phyloP scores from a whole-genome alignment of 352 stramenopile species.

The Phytopythium helicoides region DNA sequence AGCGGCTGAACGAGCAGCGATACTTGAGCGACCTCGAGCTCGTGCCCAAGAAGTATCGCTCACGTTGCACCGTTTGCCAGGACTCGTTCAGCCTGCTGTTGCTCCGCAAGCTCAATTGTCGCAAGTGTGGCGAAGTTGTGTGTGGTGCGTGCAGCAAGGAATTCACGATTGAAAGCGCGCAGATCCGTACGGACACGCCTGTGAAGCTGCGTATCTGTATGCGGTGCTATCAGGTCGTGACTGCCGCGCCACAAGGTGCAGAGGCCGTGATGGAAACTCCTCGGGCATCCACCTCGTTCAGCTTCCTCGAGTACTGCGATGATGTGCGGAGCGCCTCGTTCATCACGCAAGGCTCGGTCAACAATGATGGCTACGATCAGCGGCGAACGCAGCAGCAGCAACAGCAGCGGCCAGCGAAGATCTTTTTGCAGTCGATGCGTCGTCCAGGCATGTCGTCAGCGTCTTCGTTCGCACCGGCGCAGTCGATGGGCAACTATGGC shows the following conservation, averaged over 20 bases:
- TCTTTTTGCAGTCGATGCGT: constrained; percentile 75
- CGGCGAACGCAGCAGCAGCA: constrained; percentile 3
- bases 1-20: constrained; percentile 76
- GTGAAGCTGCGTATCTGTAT: constrained; percentile 85
- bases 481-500: background rate
- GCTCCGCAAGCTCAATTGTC: constrained; percentile 81
- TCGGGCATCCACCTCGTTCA: constrained; percentile 53
- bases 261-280: constrained; percentile 47
- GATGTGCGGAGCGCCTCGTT: constrained; percentile 61
- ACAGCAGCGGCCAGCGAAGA: constrained; percentile 42
- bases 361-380: background rate
- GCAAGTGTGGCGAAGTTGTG: constrained; percentile 86
- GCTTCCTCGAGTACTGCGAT: constrained; percentile 66
- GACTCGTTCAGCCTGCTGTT: constrained; percentile 84
- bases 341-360: constrained; percentile 38
- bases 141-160: constrained; percentile 85
- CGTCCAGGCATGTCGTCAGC: constrained; percentile 8
- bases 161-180: constrained; percentile 59
- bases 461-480: background rate
- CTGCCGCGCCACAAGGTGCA: constrained; percentile 51
- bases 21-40: constrained; percentile 82
- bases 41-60: constrained; percentile 78
- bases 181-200: constrained; percentile 28
- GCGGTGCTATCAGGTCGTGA: constrained; percentile 81
- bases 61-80: constrained; percentile 68